These are phyloP conservation scores for Sphaerulina populicola DNA, from an alignment of 2,329 filamentous ascomycete genomes.

Conservation along the genomic window DNA sequence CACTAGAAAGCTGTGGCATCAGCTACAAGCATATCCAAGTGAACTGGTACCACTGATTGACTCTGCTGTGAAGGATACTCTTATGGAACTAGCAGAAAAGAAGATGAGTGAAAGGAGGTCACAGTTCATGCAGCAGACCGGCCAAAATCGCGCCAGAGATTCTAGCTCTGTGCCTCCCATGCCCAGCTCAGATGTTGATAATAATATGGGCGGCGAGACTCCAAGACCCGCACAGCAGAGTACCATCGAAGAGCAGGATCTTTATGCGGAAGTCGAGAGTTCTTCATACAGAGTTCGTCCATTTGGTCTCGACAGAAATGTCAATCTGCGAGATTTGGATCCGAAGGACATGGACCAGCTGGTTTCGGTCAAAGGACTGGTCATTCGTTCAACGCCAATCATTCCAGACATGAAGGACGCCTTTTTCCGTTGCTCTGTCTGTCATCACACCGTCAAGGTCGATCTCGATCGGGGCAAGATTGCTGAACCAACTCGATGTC, in stretches of 20 bases:
- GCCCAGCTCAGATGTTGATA: constrained; percentile 65
- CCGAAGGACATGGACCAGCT: constrained; percentile 95
- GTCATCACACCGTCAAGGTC: constrained; percentile 82
- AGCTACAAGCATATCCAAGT: constrained; percentile 85
- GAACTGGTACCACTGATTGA: constrained; percentile 97
- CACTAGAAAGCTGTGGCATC: constrained; percentile 90
- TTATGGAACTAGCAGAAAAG: constrained; percentile 78
- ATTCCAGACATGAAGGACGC: constrained; percentile 99
- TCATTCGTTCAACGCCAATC: constrained; percentile 89
- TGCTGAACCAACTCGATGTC: constrained; percentile 83
- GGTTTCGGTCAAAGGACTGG: constrained; percentile 87
- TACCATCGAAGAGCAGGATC: constrained; percentile 51
- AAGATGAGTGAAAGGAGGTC: constrained; percentile 60
- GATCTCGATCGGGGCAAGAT: constrained; percentile 94
- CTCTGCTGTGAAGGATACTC: constrained; percentile 82
- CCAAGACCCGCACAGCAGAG: constrained; percentile 33
- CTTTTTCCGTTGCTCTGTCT: constrained; percentile 92
- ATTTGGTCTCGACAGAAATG: constrained; percentile 75
- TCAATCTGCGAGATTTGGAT: constrained; percentile 90
- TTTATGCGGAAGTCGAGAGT: constrained; percentile 66
- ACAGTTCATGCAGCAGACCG: constrained; percentile 25
- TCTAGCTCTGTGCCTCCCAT: constrained; percentile 67
- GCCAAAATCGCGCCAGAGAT: constrained; percentile 32
- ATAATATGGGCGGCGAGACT: constrained; percentile 30
- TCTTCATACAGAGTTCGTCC: constrained; percentile 79